Conservation (phyloP, 305 asterid species). For the Rubia tinctorum region DNA sequence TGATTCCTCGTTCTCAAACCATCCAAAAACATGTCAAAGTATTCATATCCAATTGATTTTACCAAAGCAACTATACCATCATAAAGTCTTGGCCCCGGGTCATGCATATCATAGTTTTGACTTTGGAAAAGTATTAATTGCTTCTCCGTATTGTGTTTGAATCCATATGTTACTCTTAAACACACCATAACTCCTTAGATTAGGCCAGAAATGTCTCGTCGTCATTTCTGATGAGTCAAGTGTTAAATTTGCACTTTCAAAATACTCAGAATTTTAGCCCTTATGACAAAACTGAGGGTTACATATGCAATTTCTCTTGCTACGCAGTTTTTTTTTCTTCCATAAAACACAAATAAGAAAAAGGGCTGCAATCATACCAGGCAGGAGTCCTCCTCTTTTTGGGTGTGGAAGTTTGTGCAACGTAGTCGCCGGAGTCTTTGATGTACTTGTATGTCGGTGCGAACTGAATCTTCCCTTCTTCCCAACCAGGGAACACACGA, state of each 20-base stretch:
- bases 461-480: conserved; percentile 69
- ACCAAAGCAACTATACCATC: background rate
- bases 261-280: too few relatives aligned
- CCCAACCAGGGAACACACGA: conserved; percentile 67
- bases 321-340: too few relatives aligned
- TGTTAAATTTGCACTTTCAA: too few relatives aligned
- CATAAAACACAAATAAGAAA: background rate
- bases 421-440: conserved; percentile 57
- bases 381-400: conserved; percentile 79
- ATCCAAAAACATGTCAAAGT: background rate
- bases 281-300: too few relatives aligned
- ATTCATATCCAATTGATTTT: background rate
- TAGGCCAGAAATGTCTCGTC: too few relatives aligned
- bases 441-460: conserved; percentile 87
- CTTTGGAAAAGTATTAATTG: background rate
- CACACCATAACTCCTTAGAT: too few relatives aligned
- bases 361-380: conserved; percentile 44
- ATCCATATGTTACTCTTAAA: background rate
- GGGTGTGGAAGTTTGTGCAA: conserved; percentile 43
- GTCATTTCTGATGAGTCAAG: too few relatives aligned
- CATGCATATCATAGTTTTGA: too few relatives aligned
- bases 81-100: too few relatives aligned
- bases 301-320: background rate
- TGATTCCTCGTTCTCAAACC: background rate
- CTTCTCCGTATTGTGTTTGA: too few relatives aligned